A percentile compares a stretch with the other conserved stretches of the same genome.
Evolutionary conservation across 345 rosid genomes (phyloP).

Genomic region (Gossypium raimondii): DNA sequence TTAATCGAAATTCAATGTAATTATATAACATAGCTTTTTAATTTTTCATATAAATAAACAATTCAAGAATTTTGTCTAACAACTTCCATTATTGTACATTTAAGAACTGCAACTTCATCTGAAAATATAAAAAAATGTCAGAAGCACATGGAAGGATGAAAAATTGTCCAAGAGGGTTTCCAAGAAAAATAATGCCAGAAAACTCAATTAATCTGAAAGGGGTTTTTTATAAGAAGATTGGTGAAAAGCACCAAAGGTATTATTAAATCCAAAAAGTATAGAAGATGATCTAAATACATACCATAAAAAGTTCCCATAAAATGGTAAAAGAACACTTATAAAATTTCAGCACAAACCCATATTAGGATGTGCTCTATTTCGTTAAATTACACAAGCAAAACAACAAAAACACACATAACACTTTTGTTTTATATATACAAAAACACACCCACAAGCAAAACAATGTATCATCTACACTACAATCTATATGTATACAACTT

Average conservation of each 20-base stretch:
- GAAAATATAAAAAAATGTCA: not conserved
- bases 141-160: not conserved
- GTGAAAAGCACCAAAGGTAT: not conserved
- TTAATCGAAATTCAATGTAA: no score
- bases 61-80: not conserved
- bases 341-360: not conserved
- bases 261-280: slow-evolving; percentile 5
- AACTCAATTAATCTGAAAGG: not conserved
- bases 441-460: no score
- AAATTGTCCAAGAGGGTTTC: not conserved
- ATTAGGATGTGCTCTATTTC: not conserved
- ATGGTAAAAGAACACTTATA: not conserved
- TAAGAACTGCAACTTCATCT: slow-evolving; percentile 7
- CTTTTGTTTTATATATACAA: not conserved
- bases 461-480: no score
- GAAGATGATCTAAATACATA: slow-evolving; percentile 8
- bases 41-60: not conserved
- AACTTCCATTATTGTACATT: not conserved
- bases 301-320: not conserved
- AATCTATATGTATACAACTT: accelerated
- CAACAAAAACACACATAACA: not conserved
- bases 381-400: not conserved
- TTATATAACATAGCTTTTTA: no score
- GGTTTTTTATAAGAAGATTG: not conserved
- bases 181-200: not conserved